Base-by-base conservation (phyloP, 345 rosid genomes). In the Melaleuca quinquenervia region DNA sequence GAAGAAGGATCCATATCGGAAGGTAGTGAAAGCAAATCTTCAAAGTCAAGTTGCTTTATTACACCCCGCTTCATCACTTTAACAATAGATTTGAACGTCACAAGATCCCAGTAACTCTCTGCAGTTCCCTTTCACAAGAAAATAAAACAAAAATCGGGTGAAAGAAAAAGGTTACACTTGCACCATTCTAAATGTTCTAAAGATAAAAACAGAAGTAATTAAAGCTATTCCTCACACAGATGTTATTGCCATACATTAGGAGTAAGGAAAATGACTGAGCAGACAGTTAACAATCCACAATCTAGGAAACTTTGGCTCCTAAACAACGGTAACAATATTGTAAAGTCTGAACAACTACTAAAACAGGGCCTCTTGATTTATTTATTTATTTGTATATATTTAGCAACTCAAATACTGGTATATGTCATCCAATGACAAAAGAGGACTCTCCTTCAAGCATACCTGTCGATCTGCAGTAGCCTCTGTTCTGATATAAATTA, bases 11-110 rank as follows among this genome's bases (percentile, higher is more conserved):
- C 92, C 96, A 96, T 92, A 86, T 94, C 95, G 90, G 82, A 82
- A 15, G 98, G 98, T 54, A 96, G 89, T 70, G 29, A 86, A 89
- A 95, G 98, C 89, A 96, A 88, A 93, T 96, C 95, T 84, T 94
- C 94, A 78, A 96, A 95, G 85, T 92, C 97, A 53, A 95, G 95
- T 93, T 96, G 99, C 90, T 95, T 95, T 83, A 44, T 21, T 52
- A 92, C 89, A 50, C 99, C 99, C 82, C 53, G 89, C 84, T 92
- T 89, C 94, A 96, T 91, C 87, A 93, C 92, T 50, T 92, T 85
- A 88, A 85, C 75, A 82, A 95, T 94, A 88, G 92, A 90, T 82
- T 90, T 91, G 90, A 96, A 96, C 26, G 95, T 92, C 91, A 91
- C 83, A 84, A 84, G 89, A 91, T 92, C 90, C 98, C 94, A 96